These are phyloP conservation scores for Discostella pseudostelligera DNA, from an alignment of 108 stramenopile species.

Conservation along the genomic window DNA sequence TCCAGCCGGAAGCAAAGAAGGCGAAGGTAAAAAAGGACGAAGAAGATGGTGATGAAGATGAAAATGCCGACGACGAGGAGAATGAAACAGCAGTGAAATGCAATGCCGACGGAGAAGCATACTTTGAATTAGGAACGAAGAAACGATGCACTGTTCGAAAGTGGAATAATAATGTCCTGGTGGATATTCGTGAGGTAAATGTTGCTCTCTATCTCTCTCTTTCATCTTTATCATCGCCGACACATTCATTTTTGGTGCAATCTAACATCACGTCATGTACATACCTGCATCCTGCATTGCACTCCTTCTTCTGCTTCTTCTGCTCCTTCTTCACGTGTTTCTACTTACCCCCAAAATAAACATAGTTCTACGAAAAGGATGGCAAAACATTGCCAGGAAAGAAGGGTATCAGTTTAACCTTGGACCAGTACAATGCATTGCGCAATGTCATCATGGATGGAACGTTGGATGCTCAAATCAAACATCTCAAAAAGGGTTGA, in stretches of 20 bases:
- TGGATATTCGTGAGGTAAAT: slow-evolving; percentile 82
- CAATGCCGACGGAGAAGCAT: slow-evolving; percentile 75
- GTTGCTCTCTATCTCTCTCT: too few relatives aligned
- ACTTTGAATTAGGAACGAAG: slow-evolving; percentile 62
- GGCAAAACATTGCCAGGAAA: slow-evolving; percentile 73
- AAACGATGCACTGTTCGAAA: slow-evolving; percentile 63
- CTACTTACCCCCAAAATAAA: neutral
- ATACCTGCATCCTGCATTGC: too few relatives aligned
- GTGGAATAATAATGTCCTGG: slow-evolving; percentile 63
- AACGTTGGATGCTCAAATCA: slow-evolving; percentile 40
- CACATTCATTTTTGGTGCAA: too few relatives aligned
- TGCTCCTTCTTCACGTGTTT: neutral
- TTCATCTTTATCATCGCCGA: too few relatives aligned
- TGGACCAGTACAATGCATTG: slow-evolving; percentile 69
- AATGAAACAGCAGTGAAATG: slow-evolving; percentile 17
- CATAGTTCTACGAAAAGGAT: slow-evolving; percentile 73
- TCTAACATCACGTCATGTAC: too few relatives aligned
- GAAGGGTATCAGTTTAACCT: slow-evolving; percentile 72
- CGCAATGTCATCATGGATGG: slow-evolving; percentile 48
- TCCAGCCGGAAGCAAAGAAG: slow-evolving; percentile 16
- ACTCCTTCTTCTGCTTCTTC: too few relatives aligned
- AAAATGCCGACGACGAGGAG: slow-evolving; percentile 16
- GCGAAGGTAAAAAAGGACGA: slow-evolving; percentile 1
- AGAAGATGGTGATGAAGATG: slow-evolving; percentile 5
- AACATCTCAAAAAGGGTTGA: slow-evolving; percentile 20